Evolutionary conservation across 345 rosid species (phyloP).

Genomic region (Eucalyptus shirleyi): DNA sequence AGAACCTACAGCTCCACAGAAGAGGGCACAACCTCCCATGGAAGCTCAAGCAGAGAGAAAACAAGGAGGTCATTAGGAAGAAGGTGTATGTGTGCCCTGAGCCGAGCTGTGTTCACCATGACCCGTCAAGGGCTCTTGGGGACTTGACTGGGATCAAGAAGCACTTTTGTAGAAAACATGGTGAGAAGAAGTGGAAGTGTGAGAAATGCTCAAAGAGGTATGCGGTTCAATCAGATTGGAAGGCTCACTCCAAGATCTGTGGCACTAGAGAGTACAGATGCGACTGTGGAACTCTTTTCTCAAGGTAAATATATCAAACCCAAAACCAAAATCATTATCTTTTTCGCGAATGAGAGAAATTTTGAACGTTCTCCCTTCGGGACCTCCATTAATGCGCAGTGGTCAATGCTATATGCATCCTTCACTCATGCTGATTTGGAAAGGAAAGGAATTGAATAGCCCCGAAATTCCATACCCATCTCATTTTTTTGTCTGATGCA

Average conservation of each 20-base stretch:
- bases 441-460: background rate
- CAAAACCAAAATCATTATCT: background rate
- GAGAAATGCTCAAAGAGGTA: conserved; percentile 79
- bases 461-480: background rate
- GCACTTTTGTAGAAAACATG: conserved; percentile 67
- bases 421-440: background rate
- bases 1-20: conserved; percentile 70
- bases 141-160: conserved; percentile 80
- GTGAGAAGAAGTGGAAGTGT: conserved; percentile 94
- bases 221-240: conserved; percentile 91
- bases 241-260: conserved; percentile 85
- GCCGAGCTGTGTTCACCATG: conserved; percentile 57
- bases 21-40: conserved; percentile 91
- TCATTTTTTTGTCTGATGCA: background rate
- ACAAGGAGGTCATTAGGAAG: conserved; percentile 48
- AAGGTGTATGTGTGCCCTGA: conserved; percentile 75
- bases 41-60: conserved; percentile 82
- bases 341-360: background rate
- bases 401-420: background rate
- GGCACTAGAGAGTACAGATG: conserved; percentile 84
- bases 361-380: background rate
- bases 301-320: conserved; percentile 30
- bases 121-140: conserved; percentile 60
- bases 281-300: conserved; percentile 87
- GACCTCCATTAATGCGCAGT: background rate